A percentile compares a stretch with the other conserved stretches of the same genome.
Evolutionary conservation across 148 eudicot species (phyloP).

Genomic region (Cornus florida): DNA sequence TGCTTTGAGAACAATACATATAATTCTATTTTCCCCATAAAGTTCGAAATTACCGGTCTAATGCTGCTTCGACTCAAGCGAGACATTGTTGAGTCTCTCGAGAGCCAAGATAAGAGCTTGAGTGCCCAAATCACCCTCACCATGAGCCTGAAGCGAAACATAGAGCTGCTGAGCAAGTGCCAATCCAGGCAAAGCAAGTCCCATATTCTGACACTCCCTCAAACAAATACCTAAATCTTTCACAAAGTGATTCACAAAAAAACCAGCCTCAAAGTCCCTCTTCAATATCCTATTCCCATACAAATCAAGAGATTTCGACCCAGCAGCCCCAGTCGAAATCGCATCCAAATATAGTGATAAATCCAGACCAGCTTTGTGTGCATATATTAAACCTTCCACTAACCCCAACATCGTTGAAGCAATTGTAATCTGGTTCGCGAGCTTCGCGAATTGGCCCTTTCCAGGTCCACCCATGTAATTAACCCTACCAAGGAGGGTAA

Average conservation of each 20-base stretch:
- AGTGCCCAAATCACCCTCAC: conserved; percentile 86
- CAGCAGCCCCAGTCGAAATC: conserved; percentile 83
- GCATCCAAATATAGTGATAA: conserved; percentile 48
- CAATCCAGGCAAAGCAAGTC: conserved; percentile 80
- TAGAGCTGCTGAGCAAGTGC: conserved; percentile 90
- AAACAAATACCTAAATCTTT: conserved; percentile 97
- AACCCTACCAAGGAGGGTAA: conserved; percentile 54
- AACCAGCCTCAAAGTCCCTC: conserved; percentile 81
- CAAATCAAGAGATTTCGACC: conserved; percentile 78
- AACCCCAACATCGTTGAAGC: conserved; percentile 80
- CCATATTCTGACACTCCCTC: conserved; percentile 89
- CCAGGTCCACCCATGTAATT: conserved; percentile 95
- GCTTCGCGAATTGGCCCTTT: conserved; percentile 74
- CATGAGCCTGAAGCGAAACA: conserved; percentile 86
- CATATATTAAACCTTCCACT: conserved; percentile 75
- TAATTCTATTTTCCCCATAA: not conserved
- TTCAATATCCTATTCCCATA: conserved; percentile 72
- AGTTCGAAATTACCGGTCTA: not conserved
- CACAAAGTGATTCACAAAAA: conserved; percentile 84
- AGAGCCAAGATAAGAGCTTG: conserved; percentile 84
- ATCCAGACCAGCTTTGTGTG: conserved; percentile 64
- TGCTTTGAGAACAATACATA: not conserved
- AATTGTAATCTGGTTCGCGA: conserved; percentile 79
- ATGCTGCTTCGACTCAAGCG: conserved; percentile 30
- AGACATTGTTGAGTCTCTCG: conserved; percentile 79